Percentiles rank a stretch among this genome's conserved stretches.
Conservation (phyloP, 495 filamentous ascomycete genomes). For the Aspergillus indologenus region DNA sequence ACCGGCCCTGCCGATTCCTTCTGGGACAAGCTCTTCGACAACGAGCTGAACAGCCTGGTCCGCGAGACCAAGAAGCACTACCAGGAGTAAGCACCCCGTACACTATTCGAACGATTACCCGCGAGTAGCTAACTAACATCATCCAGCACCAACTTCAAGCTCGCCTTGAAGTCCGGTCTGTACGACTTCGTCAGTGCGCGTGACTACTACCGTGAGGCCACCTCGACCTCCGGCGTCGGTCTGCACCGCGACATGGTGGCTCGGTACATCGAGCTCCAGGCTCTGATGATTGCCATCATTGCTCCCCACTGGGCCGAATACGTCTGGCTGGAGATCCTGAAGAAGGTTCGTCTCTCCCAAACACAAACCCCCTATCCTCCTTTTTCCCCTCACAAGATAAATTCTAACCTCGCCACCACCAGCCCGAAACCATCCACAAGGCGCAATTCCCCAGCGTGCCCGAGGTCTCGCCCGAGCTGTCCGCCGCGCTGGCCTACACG, state of each 20-base stretch:
- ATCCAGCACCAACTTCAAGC: constrained; percentile 73
- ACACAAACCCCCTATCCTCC: too few relatives aligned
- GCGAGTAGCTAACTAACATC: constrained; percentile 27
- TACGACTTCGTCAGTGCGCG: constrained; percentile 86
- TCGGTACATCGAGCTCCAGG: constrained; percentile 85
- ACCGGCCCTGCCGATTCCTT: constrained; percentile 70
- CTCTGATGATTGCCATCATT: constrained; percentile 71
- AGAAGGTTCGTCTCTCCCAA: constrained; percentile 52
- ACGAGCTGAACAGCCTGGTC: constrained; percentile 86
- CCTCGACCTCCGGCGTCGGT: constrained; percentile 65
- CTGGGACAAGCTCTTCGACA: constrained; percentile 87
- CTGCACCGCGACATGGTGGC: constrained; percentile 77
- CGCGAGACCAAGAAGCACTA: constrained; percentile 73
- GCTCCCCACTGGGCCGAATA: constrained; percentile 95
- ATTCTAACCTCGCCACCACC: background rate
- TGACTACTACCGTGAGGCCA: constrained; percentile 86
- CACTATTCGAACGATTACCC: background rate
- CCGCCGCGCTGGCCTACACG: constrained; percentile 78
- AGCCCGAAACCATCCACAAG: constrained; percentile 68
- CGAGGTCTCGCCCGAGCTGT: constrained; percentile 56
- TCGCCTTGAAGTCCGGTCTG: constrained; percentile 82
- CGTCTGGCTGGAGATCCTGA: constrained; percentile 85
- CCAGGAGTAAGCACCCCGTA: constrained; percentile 50
- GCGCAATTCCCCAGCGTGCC: constrained; percentile 73
- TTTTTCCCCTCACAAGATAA: too few relatives aligned